phyloP scores from a whole-genome alignment of 495 filamentous ascomycete species.

The Neurospora sp. region DNA sequence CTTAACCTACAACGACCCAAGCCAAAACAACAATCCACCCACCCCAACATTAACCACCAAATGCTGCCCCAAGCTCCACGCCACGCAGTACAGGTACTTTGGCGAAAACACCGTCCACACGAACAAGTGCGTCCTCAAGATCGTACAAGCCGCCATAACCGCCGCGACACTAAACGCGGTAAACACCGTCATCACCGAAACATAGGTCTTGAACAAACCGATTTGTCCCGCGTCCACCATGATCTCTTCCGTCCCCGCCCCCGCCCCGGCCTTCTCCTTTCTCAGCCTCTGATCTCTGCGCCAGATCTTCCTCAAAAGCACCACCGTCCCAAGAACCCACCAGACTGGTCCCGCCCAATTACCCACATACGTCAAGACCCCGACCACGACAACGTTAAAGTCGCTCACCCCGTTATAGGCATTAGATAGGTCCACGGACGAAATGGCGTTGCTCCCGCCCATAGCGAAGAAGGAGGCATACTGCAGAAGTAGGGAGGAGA shows the following conservation, averaged over 20 bases:
- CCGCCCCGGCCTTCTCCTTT: background rate
- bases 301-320: slow-evolving; percentile 36
- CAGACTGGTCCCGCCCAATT: slow-evolving; percentile 92
- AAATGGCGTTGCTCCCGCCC: slow-evolving; percentile 87
- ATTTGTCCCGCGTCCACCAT: background rate
- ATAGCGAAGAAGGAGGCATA: slow-evolving; percentile 80
- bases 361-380: slow-evolving; percentile 67
- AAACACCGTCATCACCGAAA: slow-evolving; percentile 57
- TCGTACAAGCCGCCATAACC: slow-evolving; percentile 84
- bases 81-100: slow-evolving; percentile 87
- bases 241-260: background rate
- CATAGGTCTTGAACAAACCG: slow-evolving; percentile 34
- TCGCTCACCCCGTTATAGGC: slow-evolving; percentile 73
- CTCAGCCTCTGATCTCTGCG: background rate
- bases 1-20: slow-evolving; percentile 19
- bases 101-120: slow-evolving; percentile 99
- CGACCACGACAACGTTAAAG: slow-evolving; percentile 61
- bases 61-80: slow-evolving; percentile 80
- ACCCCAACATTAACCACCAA: slow-evolving; percentile 54
- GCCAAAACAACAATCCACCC: slow-evolving; percentile 46
- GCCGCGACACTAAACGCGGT: slow-evolving; percentile 46
- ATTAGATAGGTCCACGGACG: slow-evolving; percentile 71
- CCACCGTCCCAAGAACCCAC: slow-evolving; percentile 57
- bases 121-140: slow-evolving; percentile 81
- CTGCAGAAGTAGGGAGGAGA: slow-evolving; percentile 58